Evolutionary conservation across 148 eudicot genomes (phyloP).

Genomic region (Mesembryanthemum crystallinum): DNA sequence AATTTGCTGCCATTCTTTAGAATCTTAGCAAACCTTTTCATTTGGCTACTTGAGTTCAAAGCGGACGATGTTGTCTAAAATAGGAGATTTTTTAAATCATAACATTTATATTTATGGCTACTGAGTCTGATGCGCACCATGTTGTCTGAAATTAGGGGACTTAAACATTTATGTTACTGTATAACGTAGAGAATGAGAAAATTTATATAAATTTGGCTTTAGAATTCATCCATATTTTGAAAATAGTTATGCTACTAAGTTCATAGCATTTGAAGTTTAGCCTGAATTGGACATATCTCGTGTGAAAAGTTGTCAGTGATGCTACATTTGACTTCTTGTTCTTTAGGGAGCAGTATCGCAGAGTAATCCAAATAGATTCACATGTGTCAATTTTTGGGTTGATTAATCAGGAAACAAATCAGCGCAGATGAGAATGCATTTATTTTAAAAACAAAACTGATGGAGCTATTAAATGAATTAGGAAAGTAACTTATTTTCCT

Average conservation of each 20-base stretch:
- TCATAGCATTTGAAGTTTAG: neutral
- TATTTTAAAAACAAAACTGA: constrained; percentile 18
- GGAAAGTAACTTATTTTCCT: constrained; percentile 11
- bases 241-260: neutral
- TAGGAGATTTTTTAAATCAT: neutral
- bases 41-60: too few relatives aligned
- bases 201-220: neutral
- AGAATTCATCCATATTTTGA: neutral
- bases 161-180: too few relatives aligned
- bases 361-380: constrained; percentile 14
- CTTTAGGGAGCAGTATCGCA: constrained; percentile 7
- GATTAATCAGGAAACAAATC: constrained; percentile 5
- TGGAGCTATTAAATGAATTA: constrained; percentile 6
- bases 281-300: neutral
- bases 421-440: constrained; percentile 24
- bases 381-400: constrained; percentile 11
- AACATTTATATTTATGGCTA: neutral
- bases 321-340: neutral
- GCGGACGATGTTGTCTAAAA: neutral
- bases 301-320: neutral
- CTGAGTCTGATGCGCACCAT: too few relatives aligned
- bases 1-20: neutral
- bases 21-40: too few relatives aligned
- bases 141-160: too few relatives aligned
- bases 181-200: neutral